Evolutionary conservation across 148 eudicot genomes (phyloP).

Genomic region (Linanthus parryae): DNA sequence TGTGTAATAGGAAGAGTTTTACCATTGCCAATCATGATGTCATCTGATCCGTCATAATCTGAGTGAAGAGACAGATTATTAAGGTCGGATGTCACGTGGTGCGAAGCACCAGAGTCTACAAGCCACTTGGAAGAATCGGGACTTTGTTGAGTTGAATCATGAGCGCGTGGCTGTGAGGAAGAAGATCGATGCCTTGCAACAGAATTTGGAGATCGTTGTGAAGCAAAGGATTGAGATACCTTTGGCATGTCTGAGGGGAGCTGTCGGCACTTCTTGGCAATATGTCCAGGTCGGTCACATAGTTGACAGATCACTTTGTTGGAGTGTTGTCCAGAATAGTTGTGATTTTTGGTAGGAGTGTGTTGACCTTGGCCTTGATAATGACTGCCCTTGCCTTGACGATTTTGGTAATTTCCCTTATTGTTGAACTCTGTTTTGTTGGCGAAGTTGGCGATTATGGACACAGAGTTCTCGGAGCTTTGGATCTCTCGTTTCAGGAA

Average conservation of each 20-base stretch:
- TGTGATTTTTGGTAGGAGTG: not conserved
- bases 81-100: not conserved
- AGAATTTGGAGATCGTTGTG: too few species aligned
- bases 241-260: not conserved
- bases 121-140: not conserved
- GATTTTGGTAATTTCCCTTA: not conserved
- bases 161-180: not conserved
- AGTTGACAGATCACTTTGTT: conserved; percentile 1
- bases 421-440: not conserved
- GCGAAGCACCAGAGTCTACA: not conserved
- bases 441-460: not conserved
- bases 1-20: not conserved
- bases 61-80: not conserved
- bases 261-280: not conserved
- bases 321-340: not conserved
- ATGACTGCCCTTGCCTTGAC: not conserved
- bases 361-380: not conserved
- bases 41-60: not conserved
- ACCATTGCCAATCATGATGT: not conserved
- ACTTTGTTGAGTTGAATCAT: not conserved
- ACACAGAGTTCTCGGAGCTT: not conserved
- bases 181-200: too few species aligned
- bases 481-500: not conserved
- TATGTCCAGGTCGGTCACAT: not conserved
- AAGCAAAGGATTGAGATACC: too few species aligned